Percentiles rank a stretch among this genome's conserved stretches.
Evolutionary conservation across 257 asterid genomes (phyloP).

Genomic region (Ajuga chamaepitys): DNA sequence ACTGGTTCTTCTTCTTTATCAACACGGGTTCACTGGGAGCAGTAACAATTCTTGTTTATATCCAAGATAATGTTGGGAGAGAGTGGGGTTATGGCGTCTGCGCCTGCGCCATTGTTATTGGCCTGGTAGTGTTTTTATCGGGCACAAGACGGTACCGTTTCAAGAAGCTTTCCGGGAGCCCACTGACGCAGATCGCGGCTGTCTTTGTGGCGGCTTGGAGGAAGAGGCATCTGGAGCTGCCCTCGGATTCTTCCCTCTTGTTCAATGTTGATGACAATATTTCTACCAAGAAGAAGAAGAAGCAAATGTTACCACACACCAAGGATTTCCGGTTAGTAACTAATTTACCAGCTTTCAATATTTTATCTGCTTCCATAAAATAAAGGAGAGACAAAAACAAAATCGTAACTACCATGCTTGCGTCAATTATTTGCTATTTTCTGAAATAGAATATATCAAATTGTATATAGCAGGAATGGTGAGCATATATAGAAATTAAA

Average conservation of each 20-base stretch:
- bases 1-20: constrained; percentile 80
- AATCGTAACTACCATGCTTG: too few relatives aligned
- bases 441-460: too few relatives aligned
- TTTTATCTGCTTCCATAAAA: too few relatives aligned
- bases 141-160: constrained; percentile 67
- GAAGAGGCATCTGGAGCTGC: constrained; percentile 43
- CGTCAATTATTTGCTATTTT: too few relatives aligned
- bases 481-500: too few relatives aligned
- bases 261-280: constrained; percentile 30
- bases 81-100: constrained; percentile 80
- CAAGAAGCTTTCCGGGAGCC: constrained; percentile 72
- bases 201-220: constrained; percentile 61
- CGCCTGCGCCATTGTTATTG: constrained; percentile 53
- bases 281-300: constrained; percentile 23
- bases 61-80: constrained; percentile 76
- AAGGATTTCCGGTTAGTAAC: constrained; percentile 54
- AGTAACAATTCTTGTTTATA: constrained; percentile 64
- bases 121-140: constrained; percentile 34
- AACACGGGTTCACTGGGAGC: constrained; percentile 66
- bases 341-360: background rate
- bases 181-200: constrained; percentile 61
- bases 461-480: too few relatives aligned
- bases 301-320: constrained; percentile 62
- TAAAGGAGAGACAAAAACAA: too few relatives aligned
- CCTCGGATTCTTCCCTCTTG: constrained; percentile 45